Conservation (phyloP, 805 yeast genomes). For the Saccharomycopsis fermentans region DNA sequence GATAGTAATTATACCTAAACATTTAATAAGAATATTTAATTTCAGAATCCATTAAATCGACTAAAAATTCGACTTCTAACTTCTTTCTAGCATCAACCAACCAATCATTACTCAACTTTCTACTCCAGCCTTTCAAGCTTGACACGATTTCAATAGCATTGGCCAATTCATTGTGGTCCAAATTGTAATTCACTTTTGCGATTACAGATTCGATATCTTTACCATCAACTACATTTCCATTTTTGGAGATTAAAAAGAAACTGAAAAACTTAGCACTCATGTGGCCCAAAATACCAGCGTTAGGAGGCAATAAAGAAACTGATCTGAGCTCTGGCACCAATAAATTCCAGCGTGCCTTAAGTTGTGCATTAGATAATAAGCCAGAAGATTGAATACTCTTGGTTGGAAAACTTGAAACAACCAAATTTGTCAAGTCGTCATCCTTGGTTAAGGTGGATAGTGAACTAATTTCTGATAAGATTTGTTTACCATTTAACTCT, state of each 20-base stretch:
- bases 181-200: constrained; percentile 71
- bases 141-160: constrained; percentile 90
- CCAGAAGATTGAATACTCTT: constrained; percentile 37
- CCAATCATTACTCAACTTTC: constrained; percentile 88
- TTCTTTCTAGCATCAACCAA: constrained; percentile 80
- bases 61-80: constrained; percentile 75
- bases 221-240: constrained; percentile 45
- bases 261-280: constrained; percentile 71
- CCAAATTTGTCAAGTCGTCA: constrained; percentile 40
- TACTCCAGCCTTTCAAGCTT: constrained; percentile 84
- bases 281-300: constrained; percentile 93
- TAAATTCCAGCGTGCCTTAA: constrained; percentile 68
- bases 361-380: constrained; percentile 67
- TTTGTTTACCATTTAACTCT: constrained; percentile 39
- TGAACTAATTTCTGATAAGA: constrained; percentile 51
- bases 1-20: background rate
- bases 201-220: constrained; percentile 82
- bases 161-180: constrained; percentile 68
- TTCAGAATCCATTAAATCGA: constrained; percentile 59
- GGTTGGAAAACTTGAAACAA: constrained; percentile 38
- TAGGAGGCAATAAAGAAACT: constrained; percentile 83
- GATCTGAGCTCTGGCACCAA: constrained; percentile 80
- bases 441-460: constrained; percentile 41
- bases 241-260: constrained; percentile 61
- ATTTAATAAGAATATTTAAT: constrained; percentile 35